Evolutionary conservation across 2,329 filamentous ascomycete genomes (phyloP), one percentile per base, ranked within the genome.

Genomic region (Paraphoma sp.): DNA sequence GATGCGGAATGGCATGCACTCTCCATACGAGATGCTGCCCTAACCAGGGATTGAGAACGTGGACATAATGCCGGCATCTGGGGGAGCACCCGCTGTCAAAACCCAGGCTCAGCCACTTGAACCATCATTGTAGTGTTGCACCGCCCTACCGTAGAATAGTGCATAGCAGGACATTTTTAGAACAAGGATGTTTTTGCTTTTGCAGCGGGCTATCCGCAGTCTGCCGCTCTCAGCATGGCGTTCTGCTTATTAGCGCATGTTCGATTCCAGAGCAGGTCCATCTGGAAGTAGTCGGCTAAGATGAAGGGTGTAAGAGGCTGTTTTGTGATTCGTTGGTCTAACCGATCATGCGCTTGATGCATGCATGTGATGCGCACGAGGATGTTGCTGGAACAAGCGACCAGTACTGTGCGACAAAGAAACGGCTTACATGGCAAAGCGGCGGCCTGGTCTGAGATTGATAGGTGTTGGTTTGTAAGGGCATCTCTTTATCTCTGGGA

Each of bases 251-350:
- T 16, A 8, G 40, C 40, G n/a, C n/a, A 38, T 23, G 23, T 23
- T 23, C 23, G 23, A 38, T 38, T 42, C 16, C 16, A 3, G 10
- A 14, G 16, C 14, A 11, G 11, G 11, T 3, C 14, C 14, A 6
- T 10, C 33, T 14, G 14, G 33, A 36, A 42, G 29, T 9, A 14
- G 48, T 44, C 10, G 29, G 7, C 48, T 5, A 16, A 14, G 28
- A 30, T 18, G 16, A 12, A 53, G 52, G 59, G 59, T 57, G 59
- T 53, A 43, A 14, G 52, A 50, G 16, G 17, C 14, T 6, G 31
- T 42, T 14, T 41, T 17, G 23, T 56, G 50, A 63, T 63, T 56
- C 54, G 16, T 17, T 30, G n/a, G 11, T 7, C 10, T 58, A 56
- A 45, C 51, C 54, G 51, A 58, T 43, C 16, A 17, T 31, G 38